Conservation (phyloP, 2,329 filamentous ascomycete genomes). For the Phaeosphaeria sp. region DNA sequence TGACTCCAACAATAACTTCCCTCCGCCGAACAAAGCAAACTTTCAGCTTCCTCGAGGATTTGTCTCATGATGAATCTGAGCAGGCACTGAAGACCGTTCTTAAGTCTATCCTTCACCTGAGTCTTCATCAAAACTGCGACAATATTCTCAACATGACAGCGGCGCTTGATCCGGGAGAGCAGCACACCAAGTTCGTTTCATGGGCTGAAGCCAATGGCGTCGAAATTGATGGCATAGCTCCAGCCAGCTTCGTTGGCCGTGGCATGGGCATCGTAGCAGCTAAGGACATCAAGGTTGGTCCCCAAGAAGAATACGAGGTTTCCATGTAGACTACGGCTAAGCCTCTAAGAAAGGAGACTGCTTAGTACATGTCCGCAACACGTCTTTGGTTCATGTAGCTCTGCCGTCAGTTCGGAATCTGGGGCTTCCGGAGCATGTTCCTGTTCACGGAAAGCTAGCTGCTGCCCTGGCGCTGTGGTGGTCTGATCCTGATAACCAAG, state of each 20-base stretch:
- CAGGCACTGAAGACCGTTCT: no score
- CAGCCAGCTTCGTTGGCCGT: constrained; percentile 71
- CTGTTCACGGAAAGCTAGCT: constrained; percentile 76
- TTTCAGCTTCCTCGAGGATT: no score
- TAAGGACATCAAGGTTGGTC: constrained; percentile 66
- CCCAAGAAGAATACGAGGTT: background rate
- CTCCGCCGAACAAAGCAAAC: background rate
- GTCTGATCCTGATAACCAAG: constrained; percentile 49
- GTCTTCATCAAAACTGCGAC: background rate
- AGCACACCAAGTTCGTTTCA: constrained; percentile 63
- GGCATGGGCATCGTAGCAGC: constrained; percentile 81
- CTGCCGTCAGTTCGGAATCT: constrained; percentile 57
- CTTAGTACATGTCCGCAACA: constrained; percentile 69
- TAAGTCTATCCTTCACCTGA: no score
- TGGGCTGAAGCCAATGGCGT: constrained; percentile 74
- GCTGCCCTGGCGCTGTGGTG: constrained; percentile 64
- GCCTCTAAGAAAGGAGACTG: constrained; percentile 61
- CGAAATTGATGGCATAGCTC: constrained; percentile 69
- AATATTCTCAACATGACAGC: constrained; percentile 29
- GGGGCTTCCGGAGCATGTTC: constrained; percentile 61
- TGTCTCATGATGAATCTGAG: no score
- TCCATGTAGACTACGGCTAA: constrained; percentile 16
- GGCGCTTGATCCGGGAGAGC: constrained; percentile 44
- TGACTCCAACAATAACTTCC: background rate
- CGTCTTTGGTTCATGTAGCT: constrained; percentile 68